Base-by-base conservation (phyloP, 768 basidiomycete genomes). In the Leccinum disarticulatum region DNA sequence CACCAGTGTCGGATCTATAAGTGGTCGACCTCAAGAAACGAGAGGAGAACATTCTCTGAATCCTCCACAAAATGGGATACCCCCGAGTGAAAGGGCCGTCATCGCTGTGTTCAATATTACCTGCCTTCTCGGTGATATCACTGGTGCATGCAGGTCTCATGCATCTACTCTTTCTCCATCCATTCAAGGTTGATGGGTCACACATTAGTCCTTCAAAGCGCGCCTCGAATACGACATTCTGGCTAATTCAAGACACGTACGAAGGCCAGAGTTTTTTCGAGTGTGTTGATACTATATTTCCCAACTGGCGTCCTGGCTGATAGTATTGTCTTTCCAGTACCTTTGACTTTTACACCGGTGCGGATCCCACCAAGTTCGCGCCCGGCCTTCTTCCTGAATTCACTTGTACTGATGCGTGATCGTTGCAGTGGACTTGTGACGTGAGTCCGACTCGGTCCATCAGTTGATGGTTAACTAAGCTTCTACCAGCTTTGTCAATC, bases 201-300 rank as follows among this genome's bases (percentile, higher is more conserved):
- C 48, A 58, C 46, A 51, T 31, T 33, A 52, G 31, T 31, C 50
- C 56, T 33, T 66, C 62, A 7, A 72, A 61, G 56, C 68, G 64
- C 5, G 46, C 61, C 56, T 57, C 64, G 27, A 67, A 63, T 51
- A 64, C 83, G 4, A 85, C 82, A 64, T 67, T 90, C 6, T 91
- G 89, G 89, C 74, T 88, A 14, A 81, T 82, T 11, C 69, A 88
- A 72, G 88, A 89, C 67, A 83, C 81, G 4, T 90, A 87, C 67
- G 78, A 81, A 48, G 89, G 90, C 14, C 64, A 78, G 55, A 82
- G 76, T 0, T 91, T 91, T 73, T 91, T 90, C 68, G 81, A 90
- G 90, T 90, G 59, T 53, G 77, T 73, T 71, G 71, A 55, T 28
- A 48, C 7, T 35, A n/a, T 51, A 4, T 28, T 53, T 52, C 56